phyloP scores from a whole-genome alignment of 2,329 filamentous ascomycete species.

The Sporothrix brunneoviolacea region DNA sequence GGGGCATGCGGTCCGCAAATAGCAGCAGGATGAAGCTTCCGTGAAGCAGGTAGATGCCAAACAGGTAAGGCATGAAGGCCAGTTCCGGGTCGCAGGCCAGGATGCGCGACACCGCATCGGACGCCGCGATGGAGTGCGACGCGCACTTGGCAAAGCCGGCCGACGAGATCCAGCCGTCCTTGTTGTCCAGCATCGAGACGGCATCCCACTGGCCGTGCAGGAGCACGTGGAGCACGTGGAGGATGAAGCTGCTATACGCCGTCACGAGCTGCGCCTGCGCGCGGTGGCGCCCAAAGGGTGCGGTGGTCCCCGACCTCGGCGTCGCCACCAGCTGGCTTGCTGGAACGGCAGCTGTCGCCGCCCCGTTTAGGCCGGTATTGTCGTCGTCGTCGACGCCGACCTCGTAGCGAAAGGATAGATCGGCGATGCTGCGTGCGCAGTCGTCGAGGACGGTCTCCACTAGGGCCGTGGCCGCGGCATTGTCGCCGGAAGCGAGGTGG shows the following conservation, averaged over 20 bases:
- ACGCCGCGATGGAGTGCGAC: conserved; percentile 41
- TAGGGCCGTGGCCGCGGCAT: background rate
- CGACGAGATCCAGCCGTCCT: conserved; percentile 43
- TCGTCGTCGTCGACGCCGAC: too few relatives aligned
- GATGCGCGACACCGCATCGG: too few relatives aligned
- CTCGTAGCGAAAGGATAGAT: too few relatives aligned
- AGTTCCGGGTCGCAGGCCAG: conserved; percentile 44
- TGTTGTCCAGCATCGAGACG: conserved; percentile 42
- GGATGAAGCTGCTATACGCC: conserved; percentile 41
- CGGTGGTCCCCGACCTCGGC: too few relatives aligned
- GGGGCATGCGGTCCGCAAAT: conserved; percentile 43
- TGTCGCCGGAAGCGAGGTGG: background rate
- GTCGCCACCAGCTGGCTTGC: too few relatives aligned
- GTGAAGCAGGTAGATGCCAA: conserved; percentile 45
- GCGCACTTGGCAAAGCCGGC: conserved; percentile 39
- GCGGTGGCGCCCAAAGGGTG: too few relatives aligned
- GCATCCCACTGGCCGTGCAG: conserved; percentile 45
- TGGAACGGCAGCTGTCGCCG: too few relatives aligned
- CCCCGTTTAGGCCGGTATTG: too few relatives aligned
- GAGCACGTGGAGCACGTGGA: conserved; percentile 42
- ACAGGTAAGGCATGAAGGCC: conserved; percentile 46
- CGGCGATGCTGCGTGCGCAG: background rate
- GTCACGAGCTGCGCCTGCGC: too few relatives aligned
- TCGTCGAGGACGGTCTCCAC: background rate
- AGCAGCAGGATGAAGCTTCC: conserved; percentile 44